These are phyloP conservation scores for Candida odintsovae DNA, from an alignment of 805 yeast genomes.

Conservation along the genomic window DNA sequence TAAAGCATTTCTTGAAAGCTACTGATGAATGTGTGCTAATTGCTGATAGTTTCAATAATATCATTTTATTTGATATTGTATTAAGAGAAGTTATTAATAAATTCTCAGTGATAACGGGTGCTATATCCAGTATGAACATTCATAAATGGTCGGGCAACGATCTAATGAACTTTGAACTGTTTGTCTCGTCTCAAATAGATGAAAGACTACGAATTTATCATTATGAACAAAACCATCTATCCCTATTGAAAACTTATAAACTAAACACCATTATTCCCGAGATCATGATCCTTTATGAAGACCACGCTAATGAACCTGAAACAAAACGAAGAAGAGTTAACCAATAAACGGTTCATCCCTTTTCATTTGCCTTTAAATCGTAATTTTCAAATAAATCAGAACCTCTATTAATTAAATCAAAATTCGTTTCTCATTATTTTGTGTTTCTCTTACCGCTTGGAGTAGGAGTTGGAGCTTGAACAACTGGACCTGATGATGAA, in stretches of 20 bases:
- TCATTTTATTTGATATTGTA: conserved; percentile 9
- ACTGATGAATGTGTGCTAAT: conserved; percentile 6
- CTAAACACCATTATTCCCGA: not conserved
- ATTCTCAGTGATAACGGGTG: conserved; percentile 18
- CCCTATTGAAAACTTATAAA: not conserved
- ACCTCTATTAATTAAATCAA: not conserved
- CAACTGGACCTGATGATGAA: not conserved
- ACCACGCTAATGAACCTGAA: not conserved
- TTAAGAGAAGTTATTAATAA: conserved; percentile 6
- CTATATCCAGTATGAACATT: conserved; percentile 12
- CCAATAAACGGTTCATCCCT: too few relatives aligned
- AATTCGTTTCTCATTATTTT: too few relatives aligned
- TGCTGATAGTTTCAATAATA: conserved; percentile 19
- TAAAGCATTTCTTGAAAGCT: conserved; percentile 11
- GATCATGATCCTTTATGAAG: not conserved
- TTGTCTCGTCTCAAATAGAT: not conserved
- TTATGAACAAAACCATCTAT: not conserved
- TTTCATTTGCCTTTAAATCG: too few relatives aligned
- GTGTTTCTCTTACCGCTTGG: not conserved
- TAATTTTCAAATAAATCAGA: too few relatives aligned
- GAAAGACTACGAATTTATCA: not conserved
- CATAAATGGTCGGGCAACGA: not conserved
- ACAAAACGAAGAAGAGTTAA: not conserved
- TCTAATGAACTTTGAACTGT: not conserved
- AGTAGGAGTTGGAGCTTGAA: not conserved